These are phyloP conservation scores for Punica granatum DNA, from an alignment of 345 rosid genomes.

Conservation along the genomic window DNA sequence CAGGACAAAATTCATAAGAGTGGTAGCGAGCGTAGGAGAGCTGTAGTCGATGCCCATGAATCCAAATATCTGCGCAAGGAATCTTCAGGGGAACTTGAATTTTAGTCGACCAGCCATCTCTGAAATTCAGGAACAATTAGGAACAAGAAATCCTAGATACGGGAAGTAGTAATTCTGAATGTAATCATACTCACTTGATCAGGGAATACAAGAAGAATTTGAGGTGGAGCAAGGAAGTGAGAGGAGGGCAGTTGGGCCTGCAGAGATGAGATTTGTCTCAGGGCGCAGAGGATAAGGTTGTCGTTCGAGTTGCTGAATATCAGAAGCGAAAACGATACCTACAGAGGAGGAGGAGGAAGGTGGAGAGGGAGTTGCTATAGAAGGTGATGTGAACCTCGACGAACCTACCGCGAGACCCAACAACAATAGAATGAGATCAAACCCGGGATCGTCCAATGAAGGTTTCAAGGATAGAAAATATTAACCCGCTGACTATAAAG, in stretches of 20 bases:
- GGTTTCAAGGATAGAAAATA: too few species aligned
- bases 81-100: not conserved
- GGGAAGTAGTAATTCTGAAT: not conserved
- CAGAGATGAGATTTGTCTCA: not conserved
- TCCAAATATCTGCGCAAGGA: not conserved
- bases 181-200: constrained; percentile 29
- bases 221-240: constrained; percentile 21
- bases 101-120: too few species aligned
- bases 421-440: too few species aligned
- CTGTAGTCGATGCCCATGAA: constrained; percentile 18
- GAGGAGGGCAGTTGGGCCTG: constrained; percentile 14
- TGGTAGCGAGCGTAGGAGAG: constrained; percentile 20
- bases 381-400: too few species aligned
- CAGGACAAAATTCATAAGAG: constrained; percentile 23
- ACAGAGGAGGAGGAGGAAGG: constrained; percentile 33
- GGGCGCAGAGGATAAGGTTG: too few species aligned
- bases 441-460: too few species aligned
- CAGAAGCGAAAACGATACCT: too few species aligned
- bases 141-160: not conserved
- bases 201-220: constrained; percentile 35
- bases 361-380: constrained; percentile 31
- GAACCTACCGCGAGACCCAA: too few species aligned
- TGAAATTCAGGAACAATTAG: not conserved
- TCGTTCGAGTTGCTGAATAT: too few species aligned
- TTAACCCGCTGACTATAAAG: too few species aligned